Evolutionary conservation across 1,284 basidiomycete species (phyloP).

Genomic region (Leccinum holopus): DNA sequence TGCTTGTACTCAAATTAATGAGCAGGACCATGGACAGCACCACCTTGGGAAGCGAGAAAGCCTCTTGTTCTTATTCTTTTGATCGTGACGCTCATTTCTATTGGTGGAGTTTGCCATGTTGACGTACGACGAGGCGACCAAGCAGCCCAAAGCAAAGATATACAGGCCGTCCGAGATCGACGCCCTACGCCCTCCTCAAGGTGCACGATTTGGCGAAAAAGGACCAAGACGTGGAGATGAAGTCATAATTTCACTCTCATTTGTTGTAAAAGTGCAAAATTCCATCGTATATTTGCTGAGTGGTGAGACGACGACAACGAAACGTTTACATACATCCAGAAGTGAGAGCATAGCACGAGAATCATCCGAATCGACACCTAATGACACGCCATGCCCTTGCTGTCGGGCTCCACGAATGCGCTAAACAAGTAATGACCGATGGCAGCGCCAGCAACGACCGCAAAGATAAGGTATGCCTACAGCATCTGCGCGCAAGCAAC

Average conservation of each 20-base stretch:
- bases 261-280: conserved; percentile 2
- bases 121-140: conserved; percentile 76
- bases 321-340: not conserved
- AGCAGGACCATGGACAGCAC: conserved; percentile 99
- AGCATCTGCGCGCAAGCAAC: not conserved
- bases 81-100: conserved; percentile 1
- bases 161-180: conserved; percentile 93
- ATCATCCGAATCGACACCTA: conserved; percentile 22
- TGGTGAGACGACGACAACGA: not conserved
- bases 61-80: not conserved
- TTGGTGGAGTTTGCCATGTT: conserved; percentile 96
- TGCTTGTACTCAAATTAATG: conserved; percentile 90
- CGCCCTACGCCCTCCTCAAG: conserved; percentile 58
- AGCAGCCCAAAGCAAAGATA: conserved; percentile 88
- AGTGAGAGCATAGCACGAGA: not conserved
- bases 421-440: conserved; percentile 74
- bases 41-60: conserved; percentile 89
- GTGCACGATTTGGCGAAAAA: conserved; percentile 87
- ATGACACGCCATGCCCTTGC: conserved; percentile 63
- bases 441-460: conserved; percentile 69
- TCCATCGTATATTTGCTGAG: not conserved
- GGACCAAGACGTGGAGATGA: conserved; percentile 76
- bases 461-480: conserved; percentile 69
- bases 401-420: conserved; percentile 55
- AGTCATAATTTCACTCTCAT: conserved; percentile 32